A percentile compares a stretch with the other conserved stretches of the same genome.
These are phyloP conservation scores for Mortierella sp. DNA, from an alignment of 371 early-diverging fungal species.

Conservation along the genomic window DNA sequence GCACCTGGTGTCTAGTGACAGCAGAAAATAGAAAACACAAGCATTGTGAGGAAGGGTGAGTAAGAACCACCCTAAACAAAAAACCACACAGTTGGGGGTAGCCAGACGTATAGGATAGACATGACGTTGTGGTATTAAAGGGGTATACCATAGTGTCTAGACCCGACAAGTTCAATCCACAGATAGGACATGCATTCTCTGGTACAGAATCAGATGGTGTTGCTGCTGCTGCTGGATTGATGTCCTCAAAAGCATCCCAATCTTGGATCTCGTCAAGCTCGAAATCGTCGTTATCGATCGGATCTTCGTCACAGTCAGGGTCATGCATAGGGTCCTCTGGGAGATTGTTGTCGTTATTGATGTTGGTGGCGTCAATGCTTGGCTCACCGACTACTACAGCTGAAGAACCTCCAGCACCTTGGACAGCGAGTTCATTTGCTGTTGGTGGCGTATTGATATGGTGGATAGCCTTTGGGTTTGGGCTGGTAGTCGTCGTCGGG, in stretches of 20 bases:
- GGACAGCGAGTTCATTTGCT: constrained; percentile 17
- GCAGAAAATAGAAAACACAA: neutral
- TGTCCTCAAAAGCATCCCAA: constrained; percentile 41
- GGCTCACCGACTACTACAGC: constrained; percentile 14
- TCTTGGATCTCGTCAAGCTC: constrained; percentile 44
- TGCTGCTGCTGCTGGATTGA: neutral
- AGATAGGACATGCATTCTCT: constrained; percentile 45
- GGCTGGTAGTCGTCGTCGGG: neutral
- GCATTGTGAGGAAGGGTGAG: neutral
- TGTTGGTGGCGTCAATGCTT: neutral
- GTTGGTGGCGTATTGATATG: constrained; percentile 17
- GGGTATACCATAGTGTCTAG: constrained; percentile 37
- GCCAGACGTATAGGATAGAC: too few relatives aligned
- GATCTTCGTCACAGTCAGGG: constrained; percentile 18
- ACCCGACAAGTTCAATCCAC: constrained; percentile 24
- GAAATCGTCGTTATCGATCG: constrained; percentile 10
- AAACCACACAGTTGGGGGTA: neutral
- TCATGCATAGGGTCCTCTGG: neutral
- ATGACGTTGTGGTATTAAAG: too few relatives aligned
- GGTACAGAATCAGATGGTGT: constrained; percentile 15
- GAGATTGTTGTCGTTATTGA: too few relatives aligned
- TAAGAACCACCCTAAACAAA: neutral
- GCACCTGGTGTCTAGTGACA: constrained; percentile 42
- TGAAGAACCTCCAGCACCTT: constrained; percentile 21
- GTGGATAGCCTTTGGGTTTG: neutral